Base-by-base conservation (phyloP, 768 basidiomycete genomes). In the Dendrothele bispora region DNA sequence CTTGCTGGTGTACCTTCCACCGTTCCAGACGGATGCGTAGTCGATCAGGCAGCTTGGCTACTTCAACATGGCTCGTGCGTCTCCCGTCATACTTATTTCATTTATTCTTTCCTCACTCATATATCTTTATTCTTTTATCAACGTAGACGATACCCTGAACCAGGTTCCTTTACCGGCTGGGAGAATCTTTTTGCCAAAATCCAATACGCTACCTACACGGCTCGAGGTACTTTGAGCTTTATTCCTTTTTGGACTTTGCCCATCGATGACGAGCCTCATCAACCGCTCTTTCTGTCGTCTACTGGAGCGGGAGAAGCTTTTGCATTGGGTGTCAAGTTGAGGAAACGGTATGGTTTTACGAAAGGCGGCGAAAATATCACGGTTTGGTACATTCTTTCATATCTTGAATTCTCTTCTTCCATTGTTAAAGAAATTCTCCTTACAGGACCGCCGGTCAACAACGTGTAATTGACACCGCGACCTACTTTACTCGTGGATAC, bases 11-110 rank as follows among this genome's bases (percentile, higher is more conserved):
- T 74, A 27, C 38, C 63, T 1, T 20, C 39, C 4, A 51, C 56
- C 2, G 71, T 66, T 2, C 73, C 74, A 3, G 42, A 56, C 1
- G 69, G 68, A 20, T 75, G 73, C 46, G 54, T 58, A 2, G 71
- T 75, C 1, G 72, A 74, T 28, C 72, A 72, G 49, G 72, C 73
- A 0, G 72, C 72, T 3, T 75, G 73, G 46, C 71, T 74, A 12
- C 47, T 72, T 2, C 67, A 73, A 0, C 74, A 75, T 51, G 73
- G 72, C 47, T 62, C 72, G 70, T 68, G 46, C 30, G 67, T 60
- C 5, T 26, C 41, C 26, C 26, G 3, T 12, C 5, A 4, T 26
- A 6, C 7, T 39, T 20, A 22, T 21, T 17, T 22, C 24, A 38
- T 15, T 32, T 14, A 18, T 46, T n/a, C 27, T 8, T 5, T n/a